A percentile compares a stretch with the other conserved stretches of the same genome.
Conservation (phyloP, 768 basidiomycete genomes). For the Psilocybe cubensis region DNA sequence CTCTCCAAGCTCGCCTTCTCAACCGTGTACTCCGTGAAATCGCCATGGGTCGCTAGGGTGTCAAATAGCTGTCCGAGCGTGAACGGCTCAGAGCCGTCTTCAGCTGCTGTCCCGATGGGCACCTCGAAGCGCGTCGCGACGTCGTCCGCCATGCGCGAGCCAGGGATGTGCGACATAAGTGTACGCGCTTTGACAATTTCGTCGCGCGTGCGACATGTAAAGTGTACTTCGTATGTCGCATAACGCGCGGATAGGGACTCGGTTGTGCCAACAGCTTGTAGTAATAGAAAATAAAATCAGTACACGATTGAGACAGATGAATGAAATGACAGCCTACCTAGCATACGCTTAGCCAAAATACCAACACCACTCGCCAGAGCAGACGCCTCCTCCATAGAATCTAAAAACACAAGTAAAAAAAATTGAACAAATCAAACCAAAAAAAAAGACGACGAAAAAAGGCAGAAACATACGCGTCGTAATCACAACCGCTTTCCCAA, state of each 20-base stretch:
- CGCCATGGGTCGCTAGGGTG: constrained; percentile 51
- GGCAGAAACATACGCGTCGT: constrained; percentile 61
- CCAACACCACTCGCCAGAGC: constrained; percentile 78
- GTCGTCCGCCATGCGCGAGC: constrained; percentile 68
- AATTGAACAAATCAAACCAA: not conserved
- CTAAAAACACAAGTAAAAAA: constrained; percentile 30
- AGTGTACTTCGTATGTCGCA: constrained; percentile 78
- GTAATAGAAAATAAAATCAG: not conserved
- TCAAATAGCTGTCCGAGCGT: constrained; percentile 64
- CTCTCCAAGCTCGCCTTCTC: constrained; percentile 72
- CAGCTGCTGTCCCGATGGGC: no score
- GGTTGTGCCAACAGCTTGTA: constrained; percentile 66
- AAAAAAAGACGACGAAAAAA: not conserved
- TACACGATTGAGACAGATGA: not conserved
- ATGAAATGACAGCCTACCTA: constrained; percentile 47
- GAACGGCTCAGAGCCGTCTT: constrained; percentile 37
- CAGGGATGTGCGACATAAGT: constrained; percentile 64
- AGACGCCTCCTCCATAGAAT: constrained; percentile 86
- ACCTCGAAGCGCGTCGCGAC: constrained; percentile 80
- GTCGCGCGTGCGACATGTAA: constrained; percentile 66
- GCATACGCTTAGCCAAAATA: constrained; percentile 71
- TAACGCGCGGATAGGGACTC: constrained; percentile 66
- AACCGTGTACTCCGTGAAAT: constrained; percentile 69
- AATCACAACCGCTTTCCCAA: constrained; percentile 72
- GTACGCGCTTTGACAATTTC: constrained; percentile 59